phyloP scores from a whole-genome alignment of 208 protist genomes.

The Crithidia acanthocephali region DNA sequence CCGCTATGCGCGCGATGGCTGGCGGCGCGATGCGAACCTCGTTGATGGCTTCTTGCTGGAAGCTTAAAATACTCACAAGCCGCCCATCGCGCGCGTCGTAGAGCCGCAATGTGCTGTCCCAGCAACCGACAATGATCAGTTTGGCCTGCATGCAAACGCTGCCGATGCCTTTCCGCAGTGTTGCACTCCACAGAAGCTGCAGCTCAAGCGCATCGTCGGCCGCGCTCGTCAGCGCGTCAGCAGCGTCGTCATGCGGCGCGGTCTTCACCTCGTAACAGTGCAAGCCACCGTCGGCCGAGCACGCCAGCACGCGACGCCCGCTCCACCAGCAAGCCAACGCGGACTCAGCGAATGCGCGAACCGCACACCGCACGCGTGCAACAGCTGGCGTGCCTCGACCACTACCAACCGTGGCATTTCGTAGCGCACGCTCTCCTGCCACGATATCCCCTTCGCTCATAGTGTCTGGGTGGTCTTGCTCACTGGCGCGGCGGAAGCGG shows the following conservation, averaged over 20 bases:
- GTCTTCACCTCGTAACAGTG: slow-evolving; percentile 57
- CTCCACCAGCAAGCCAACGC: slow-evolving; percentile 67
- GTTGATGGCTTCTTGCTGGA: slow-evolving; percentile 64
- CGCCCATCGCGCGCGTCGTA: slow-evolving; percentile 55
- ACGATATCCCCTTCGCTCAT: neutral
- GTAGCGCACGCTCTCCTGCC: neutral
- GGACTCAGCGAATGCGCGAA: slow-evolving; percentile 77
- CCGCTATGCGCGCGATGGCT: slow-evolving; percentile 27
- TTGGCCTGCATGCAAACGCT: slow-evolving; percentile 53
- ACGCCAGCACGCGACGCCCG: slow-evolving; percentile 42
- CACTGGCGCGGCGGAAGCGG: slow-evolving; percentile 4
- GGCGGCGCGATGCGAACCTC: slow-evolving; percentile 42
- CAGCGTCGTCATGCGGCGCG: neutral
- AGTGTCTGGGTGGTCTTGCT: neutral
- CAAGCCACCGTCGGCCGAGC: slow-evolving; percentile 70
- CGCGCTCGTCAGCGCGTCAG: neutral
- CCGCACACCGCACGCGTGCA: slow-evolving; percentile 35
- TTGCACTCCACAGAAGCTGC: slow-evolving; percentile 48
- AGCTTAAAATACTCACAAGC: slow-evolving; percentile 65
- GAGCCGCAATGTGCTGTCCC: slow-evolving; percentile 79
- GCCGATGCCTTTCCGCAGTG: slow-evolving; percentile 67
- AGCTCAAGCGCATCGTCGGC: slow-evolving; percentile 26
- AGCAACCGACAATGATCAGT: slow-evolving; percentile 64
- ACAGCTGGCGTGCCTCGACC: neutral
- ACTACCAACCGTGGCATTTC: neutral